Evolutionary conservation across 139 green algal species (phyloP).

Genomic region (Deuterostichococcus epilithicus): DNA sequence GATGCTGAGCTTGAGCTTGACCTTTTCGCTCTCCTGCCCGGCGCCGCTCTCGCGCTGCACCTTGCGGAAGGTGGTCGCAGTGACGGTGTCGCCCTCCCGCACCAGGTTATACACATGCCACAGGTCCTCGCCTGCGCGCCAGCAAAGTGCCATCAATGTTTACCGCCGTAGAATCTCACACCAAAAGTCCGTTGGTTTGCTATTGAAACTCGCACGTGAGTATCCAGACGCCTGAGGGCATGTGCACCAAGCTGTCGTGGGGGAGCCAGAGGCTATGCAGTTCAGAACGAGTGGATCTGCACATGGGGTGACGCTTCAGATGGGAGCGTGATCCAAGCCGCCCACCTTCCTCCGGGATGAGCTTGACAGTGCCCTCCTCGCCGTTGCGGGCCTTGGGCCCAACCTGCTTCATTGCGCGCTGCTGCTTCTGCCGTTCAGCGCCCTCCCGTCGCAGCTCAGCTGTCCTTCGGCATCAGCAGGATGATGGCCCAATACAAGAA

Average conservation of each 20-base stretch:
- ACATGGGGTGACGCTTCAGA: neutral
- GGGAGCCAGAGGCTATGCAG: neutral
- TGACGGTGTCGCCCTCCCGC: constrained; percentile 69
- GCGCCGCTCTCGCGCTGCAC: constrained; percentile 45
- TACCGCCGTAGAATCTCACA: neutral
- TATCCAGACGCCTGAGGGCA: neutral
- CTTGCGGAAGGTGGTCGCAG: constrained; percentile 38
- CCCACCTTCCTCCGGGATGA: constrained; percentile 79
- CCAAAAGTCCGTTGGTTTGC: neutral
- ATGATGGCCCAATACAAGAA: neutral
- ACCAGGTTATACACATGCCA: constrained; percentile 92
- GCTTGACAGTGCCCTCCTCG: constrained; percentile 60
- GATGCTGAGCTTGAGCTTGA: constrained; percentile 82
- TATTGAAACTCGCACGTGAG: neutral
- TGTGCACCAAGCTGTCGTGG: too few species aligned
- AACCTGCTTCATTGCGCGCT: constrained; percentile 71
- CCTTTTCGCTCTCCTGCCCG: constrained; percentile 43
- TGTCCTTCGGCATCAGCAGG: neutral
- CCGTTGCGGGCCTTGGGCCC: constrained; percentile 44
- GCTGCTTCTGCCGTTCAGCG: too few species aligned
- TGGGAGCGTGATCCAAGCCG: neutral
- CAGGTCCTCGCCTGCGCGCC: constrained; percentile 81
- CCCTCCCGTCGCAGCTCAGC: too few species aligned
- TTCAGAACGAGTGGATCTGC: neutral
- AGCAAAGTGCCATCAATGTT: neutral